Conservation (phyloP, 495 filamentous ascomycete genomes). For the Platismatia glauca region DNA sequence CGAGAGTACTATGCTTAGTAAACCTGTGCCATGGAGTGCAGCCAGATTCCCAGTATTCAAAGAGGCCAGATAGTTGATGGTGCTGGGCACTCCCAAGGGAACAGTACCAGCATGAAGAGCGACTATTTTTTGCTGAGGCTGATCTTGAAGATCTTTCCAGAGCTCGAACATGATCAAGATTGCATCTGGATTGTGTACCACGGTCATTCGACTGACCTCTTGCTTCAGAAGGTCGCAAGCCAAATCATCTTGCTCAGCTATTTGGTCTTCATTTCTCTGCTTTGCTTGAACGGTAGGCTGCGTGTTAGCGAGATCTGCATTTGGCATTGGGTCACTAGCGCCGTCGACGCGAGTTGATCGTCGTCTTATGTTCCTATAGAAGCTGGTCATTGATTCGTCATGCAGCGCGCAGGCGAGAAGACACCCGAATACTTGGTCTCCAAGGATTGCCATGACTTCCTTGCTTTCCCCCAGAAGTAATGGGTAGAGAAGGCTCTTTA, state of each 20-base stretch:
- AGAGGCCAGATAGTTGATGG: conserved; percentile 35
- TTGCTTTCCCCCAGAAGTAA: conserved; percentile 49
- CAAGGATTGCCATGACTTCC: conserved; percentile 46
- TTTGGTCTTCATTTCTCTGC: not conserved
- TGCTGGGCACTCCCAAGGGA: conserved; percentile 1
- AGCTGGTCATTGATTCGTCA: conserved; percentile 54
- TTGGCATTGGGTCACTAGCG: not conserved
- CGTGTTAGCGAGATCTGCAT: not conserved
- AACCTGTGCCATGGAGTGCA: conserved; percentile 67
- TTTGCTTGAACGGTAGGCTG: not conserved
- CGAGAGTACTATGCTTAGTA: conserved; percentile 64
- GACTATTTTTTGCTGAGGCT: conserved; percentile 26
- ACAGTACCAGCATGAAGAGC: not conserved
- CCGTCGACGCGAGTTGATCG: not conserved
- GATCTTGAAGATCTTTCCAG: conserved; percentile 25
- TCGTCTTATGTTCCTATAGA: conserved; percentile 24
- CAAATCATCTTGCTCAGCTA: not conserved
- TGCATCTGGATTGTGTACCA: conserved; percentile 22
- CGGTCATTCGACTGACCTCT: conserved; percentile 7
- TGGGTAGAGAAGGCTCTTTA: conserved; percentile 59
- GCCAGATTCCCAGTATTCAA: conserved; percentile 66
- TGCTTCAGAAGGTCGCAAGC: conserved; percentile 28
- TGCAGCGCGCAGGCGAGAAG: conserved; percentile 77
- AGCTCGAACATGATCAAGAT: conserved; percentile 21
- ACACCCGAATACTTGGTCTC: conserved; percentile 71